Base-by-base conservation (phyloP, 768 basidiomycete species). In the Russula abietina region DNA sequence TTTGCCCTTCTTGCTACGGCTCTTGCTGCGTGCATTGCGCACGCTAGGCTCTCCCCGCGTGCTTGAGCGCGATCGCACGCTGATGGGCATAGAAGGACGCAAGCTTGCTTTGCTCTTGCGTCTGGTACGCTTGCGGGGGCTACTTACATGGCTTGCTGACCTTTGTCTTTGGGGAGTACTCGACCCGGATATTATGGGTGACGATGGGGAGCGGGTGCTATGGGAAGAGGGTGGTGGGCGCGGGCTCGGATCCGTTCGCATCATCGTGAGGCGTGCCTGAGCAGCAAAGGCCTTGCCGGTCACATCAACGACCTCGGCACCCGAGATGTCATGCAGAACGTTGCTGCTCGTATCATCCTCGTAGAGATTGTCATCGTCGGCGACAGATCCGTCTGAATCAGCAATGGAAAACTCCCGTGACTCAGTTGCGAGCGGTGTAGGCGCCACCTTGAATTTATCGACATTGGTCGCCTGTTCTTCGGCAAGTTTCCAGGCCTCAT, bases 401-500 rank as follows among this genome's bases (percentile, higher is more conserved):
- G 62, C 63, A 66, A 14, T 57, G 62, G 19, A 4, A n/a, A 3
- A 12, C 28, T 51, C 36, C 8, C 22, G 32, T n/a, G 36, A 26
- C 38, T 51, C 49, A 10, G 69, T 75, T 28, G 70, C 65, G 26
- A 24, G 3, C 2, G 54, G 24, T 17, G 19, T 45, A 45, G 68
- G 66, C 17, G 66, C 70, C 4, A 64, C 72, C 57, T 86, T 83
- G 55, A 83, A 71, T 48, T 83, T 83, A 70, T 92, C 89, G 69
- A 91, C 79, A 70, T 91, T 87, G 56, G 76, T 72, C 1, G 89
- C 91, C 67, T 91, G 76, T 46, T 81, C 82, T 68, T 89, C 86
- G 2, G 89, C 91, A 62, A 86, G 84, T 52, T 79, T 79, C 91
- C 91, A 92, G 0, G 89, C 91, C 57, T 92, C 91, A 53, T 87